These are phyloP conservation scores for Cladosporium colombiae DNA, from an alignment of 2,329 filamentous ascomycete species.

Conservation along the genomic window DNA sequence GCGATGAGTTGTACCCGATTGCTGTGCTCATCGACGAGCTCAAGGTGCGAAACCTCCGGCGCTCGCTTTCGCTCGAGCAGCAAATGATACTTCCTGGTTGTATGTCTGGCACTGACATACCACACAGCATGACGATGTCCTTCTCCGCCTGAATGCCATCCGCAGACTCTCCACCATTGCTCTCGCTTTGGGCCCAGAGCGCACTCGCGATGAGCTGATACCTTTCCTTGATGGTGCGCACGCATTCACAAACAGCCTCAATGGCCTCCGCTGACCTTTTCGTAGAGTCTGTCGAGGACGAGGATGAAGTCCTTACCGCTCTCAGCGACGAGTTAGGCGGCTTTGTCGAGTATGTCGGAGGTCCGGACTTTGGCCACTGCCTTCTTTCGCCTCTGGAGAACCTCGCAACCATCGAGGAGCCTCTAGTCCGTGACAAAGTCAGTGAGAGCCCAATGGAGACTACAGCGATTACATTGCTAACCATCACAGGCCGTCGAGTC, in stretches of 20 bases:
- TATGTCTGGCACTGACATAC: constrained; percentile 20
- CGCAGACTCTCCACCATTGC: constrained; percentile 98
- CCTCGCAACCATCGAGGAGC: constrained; percentile 96
- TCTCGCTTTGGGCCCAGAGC: constrained; percentile 89
- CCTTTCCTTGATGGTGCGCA: constrained; percentile 95
- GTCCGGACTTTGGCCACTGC: constrained; percentile 90
- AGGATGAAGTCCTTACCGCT: constrained; percentile 96
- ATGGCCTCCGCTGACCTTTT: constrained; percentile 34
- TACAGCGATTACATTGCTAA: constrained; percentile 33
- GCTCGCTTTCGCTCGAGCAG: not conserved
- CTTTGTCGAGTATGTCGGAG: constrained; percentile 97
- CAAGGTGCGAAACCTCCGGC: constrained; percentile 66
- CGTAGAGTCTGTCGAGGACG: constrained; percentile 95
- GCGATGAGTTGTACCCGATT: constrained; percentile 99
- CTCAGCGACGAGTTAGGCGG: constrained; percentile 94
- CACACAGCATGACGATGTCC: constrained; percentile 89
- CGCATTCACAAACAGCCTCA: not conserved
- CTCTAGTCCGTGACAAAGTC: constrained; percentile 96
- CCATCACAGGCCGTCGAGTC: constrained; percentile 84
- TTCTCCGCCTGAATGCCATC: constrained; percentile 96
- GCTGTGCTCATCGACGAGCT: constrained; percentile 99
- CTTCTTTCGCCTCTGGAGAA: constrained; percentile 97
- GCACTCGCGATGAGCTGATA: constrained; percentile 97
- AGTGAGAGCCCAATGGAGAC: constrained; percentile 32
- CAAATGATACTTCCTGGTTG: not conserved